These are phyloP conservation scores for Streptanthus diversifolius DNA, from an alignment of 345 rosid genomes.

Conservation along the genomic window DNA sequence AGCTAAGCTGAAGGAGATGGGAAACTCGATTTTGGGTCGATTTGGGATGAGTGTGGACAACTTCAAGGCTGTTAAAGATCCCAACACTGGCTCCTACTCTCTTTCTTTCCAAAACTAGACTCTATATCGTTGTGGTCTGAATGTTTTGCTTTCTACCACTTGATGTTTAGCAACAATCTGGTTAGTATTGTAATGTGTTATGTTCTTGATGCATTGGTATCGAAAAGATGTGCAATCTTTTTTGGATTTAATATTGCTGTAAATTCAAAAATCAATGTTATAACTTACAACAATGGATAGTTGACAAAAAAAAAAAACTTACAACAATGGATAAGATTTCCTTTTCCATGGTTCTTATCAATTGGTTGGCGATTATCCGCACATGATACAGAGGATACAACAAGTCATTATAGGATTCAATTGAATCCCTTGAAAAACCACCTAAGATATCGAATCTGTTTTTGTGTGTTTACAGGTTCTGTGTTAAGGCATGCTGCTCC, in stretches of 20 bases:
- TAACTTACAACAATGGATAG: conserved; percentile 12
- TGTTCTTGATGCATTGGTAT: neutral
- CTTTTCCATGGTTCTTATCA: neutral
- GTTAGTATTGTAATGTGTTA: neutral
- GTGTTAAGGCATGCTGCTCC: conserved; percentile 54
- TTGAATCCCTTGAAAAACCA: neutral
- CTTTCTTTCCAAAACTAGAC: conserved; percentile 56
- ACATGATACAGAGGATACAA: conserved; percentile 22
- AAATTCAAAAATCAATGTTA: conserved; percentile 21
- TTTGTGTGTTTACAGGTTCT: neutral
- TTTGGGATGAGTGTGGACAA: conserved; percentile 93
- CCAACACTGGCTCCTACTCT: conserved; percentile 91
- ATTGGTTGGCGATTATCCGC: neutral
- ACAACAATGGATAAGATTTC: neutral
- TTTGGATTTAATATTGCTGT: conserved; percentile 15
- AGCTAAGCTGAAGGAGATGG: conserved; percentile 92
- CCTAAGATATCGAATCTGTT: neutral
- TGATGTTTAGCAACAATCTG: neutral
- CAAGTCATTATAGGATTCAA: neutral
- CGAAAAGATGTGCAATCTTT: neutral
- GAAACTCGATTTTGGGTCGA: conserved; percentile 73
- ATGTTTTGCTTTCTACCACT: conserved; percentile 17
- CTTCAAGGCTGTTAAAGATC: conserved; percentile 94
- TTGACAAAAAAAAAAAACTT: too few relatives aligned
- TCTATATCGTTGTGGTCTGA: neutral